phyloP scores from a whole-genome alignment of 2,329 filamentous ascomycete species.

The Fusarium sp. region DNA sequence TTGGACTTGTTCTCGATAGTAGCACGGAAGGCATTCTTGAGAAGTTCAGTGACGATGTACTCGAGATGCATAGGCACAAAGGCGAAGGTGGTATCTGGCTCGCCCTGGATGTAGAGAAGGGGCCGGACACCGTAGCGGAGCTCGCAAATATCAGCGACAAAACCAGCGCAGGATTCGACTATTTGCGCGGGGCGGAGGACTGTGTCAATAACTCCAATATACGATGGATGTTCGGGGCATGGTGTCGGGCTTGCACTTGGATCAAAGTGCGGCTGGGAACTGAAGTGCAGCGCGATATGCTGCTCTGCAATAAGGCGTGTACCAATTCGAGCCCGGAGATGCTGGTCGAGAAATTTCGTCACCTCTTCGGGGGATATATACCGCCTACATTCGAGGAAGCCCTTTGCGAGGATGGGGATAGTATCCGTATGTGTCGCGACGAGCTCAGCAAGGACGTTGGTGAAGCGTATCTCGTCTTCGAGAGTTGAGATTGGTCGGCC shows the following conservation, averaged over 20 bases:
- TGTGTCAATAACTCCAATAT: constrained; percentile 96
- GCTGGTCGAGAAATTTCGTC: constrained; percentile 92
- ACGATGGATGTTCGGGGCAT: constrained; percentile 68
- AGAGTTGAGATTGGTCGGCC: constrained; percentile 64
- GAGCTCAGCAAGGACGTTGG: constrained; percentile 92
- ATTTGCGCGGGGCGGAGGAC: constrained; percentile 83
- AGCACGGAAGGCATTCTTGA: constrained; percentile 97
- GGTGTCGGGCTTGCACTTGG: constrained; percentile 61
- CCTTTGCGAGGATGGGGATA: constrained; percentile 89
- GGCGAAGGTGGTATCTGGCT: constrained; percentile 88
- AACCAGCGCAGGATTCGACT: constrained; percentile 85
- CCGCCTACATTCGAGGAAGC: constrained; percentile 91
- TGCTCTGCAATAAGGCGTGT: constrained; percentile 95
- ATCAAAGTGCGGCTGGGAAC: constrained; percentile 75
- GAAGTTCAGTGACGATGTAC: constrained; percentile 94
- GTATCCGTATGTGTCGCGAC: constrained; percentile 95
- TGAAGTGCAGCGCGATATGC: constrained; percentile 88
- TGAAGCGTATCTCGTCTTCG: constrained; percentile 91
- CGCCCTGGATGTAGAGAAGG: constrained; percentile 81
- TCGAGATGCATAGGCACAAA: constrained; percentile 96
- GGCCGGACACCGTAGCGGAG: constrained; percentile 93
- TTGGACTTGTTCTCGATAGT: constrained; percentile 86
- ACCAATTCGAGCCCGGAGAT: constrained; percentile 92
- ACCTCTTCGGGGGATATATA: constrained; percentile 87
- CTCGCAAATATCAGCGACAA: constrained; percentile 96